Base-by-base conservation (phyloP, 208 protist species). In the Trypanosoma boissoni region DNA sequence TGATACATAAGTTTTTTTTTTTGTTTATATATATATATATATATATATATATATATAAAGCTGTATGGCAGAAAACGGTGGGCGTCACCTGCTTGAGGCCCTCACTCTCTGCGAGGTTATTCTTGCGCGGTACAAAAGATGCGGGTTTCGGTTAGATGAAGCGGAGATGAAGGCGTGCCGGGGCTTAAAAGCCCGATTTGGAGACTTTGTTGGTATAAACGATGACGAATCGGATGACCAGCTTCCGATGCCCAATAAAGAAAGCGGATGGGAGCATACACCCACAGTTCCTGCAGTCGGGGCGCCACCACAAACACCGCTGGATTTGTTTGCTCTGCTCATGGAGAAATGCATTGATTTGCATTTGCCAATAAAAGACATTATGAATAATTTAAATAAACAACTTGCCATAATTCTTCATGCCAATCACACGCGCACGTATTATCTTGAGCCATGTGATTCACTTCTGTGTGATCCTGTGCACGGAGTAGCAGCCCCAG, bases 401-500 rank as follows among this genome's bases (percentile, higher is more conserved):
- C 59, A 78, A 34, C 27, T 90, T 21, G 28, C 41, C 31, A 27
- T 39, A 14, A 23, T 59, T 18, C 41, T 78, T 14, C 45, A 67
- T 16, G 64, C 64, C 1, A 48, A 18, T 1, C 62, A 43, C 16
- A 58, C 72, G 1, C 74, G 54, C 31, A 82, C 77, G 2, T 91
- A 79, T 41, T 71, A 74, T 27, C 36, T 78, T 21, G 57, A 78
- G 23, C 45, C 44, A 0, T 85, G 78, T 64, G 77, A 87, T 56
- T 21, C 36, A 2, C 24, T 92, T 0, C 57, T 92, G 9, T 54
- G 71, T 14, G 81, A 92, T 41, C 76, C 76, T n/a, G 70, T 88
- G 10, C 74, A 79, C 56, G 80, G 58, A 26, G 61, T 76, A 9
- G 85, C 85, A 0, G 64, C 74, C 7, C 48, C 66, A 2, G 18